A percentile compares a stretch with the other conserved stretches of the same genome.
These are phyloP conservation scores for Mycena venus DNA, from an alignment of 768 basidiomycete species.

Conservation along the genomic window DNA sequence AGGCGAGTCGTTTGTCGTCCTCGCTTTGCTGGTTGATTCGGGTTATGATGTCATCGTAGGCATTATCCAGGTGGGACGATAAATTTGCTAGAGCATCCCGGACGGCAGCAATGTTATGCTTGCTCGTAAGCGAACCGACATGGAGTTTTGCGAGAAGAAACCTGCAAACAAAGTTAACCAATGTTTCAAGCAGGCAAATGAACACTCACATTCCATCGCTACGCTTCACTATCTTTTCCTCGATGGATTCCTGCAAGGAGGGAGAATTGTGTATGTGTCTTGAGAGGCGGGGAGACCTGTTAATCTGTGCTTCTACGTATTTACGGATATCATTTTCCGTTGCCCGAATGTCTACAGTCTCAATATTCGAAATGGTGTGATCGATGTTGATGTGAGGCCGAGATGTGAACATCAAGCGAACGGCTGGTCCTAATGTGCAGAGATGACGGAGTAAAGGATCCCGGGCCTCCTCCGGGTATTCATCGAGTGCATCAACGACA, in stretches of 20 bases:
- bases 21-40: too few species aligned
- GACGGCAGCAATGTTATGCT: background rate
- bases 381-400: too few species aligned
- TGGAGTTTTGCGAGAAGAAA: conserved; percentile 17
- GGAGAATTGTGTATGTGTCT: background rate
- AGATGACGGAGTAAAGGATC: background rate
- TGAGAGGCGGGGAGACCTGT: background rate
- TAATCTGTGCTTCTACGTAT: background rate
- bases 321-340: background rate
- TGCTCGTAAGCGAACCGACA: background rate
- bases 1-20: too few species aligned
- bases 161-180: background rate
- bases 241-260: background rate
- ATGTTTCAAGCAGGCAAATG: background rate
- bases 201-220: conserved; percentile 1
- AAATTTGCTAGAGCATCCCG: background rate
- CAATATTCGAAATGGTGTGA: background rate
- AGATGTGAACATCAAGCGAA: background rate
- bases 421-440: background rate
- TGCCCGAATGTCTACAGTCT: background rate
- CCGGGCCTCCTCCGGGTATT: background rate
- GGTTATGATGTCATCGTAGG: background rate
- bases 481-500: background rate
- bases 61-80: background rate
- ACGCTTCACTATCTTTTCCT: background rate